Evolutionary conservation across 495 filamentous ascomycete species (phyloP).

Genomic region (Penicillium canariense): DNA sequence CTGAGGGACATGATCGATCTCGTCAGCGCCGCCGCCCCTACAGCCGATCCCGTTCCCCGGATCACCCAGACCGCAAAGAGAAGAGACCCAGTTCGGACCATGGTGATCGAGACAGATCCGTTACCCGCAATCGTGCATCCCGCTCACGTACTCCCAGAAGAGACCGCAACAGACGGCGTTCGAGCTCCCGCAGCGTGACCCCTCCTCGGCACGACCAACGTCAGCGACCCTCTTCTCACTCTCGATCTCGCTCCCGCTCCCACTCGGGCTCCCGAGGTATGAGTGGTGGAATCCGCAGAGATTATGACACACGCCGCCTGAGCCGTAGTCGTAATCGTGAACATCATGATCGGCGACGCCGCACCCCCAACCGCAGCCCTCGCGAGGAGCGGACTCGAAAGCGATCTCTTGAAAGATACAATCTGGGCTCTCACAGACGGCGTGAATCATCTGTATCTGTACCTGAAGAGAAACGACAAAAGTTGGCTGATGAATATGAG

Average conservation of each 20-base stretch:
- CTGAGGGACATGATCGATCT: slow-evolving; percentile 10
- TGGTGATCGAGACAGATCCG: slow-evolving; percentile 54
- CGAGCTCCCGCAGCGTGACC: slow-evolving; percentile 47
- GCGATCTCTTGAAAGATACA: slow-evolving; percentile 52
- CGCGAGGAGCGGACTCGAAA: slow-evolving; percentile 45
- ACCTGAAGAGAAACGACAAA: slow-evolving; percentile 49
- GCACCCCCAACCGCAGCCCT: too few relatives aligned
- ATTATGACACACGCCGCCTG: not conserved
- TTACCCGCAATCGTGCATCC: slow-evolving; percentile 48
- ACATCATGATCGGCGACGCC: too few relatives aligned
- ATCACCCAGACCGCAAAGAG: slow-evolving; percentile 33
- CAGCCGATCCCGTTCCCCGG: slow-evolving; percentile 41
- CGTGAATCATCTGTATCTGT: slow-evolving; percentile 54
- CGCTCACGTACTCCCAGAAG: slow-evolving; percentile 64
- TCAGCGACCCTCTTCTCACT: slow-evolving; percentile 42
- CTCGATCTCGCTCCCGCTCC: slow-evolving; percentile 37
- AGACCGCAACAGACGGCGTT: slow-evolving; percentile 43
- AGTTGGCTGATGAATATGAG: slow-evolving; percentile 59
- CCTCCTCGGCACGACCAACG: slow-evolving; percentile 30
- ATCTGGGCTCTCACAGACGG: slow-evolving; percentile 45
- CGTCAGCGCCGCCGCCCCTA: slow-evolving; percentile 32
- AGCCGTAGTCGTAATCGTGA: slow-evolving; percentile 40
- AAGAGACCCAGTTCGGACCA: slow-evolving; percentile 43
- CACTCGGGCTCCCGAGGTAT: slow-evolving; percentile 21
- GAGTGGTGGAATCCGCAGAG: slow-evolving; percentile 12